Base-by-base conservation (phyloP, 2,329 filamentous ascomycete species). In the Hyphodiscus sp. region DNA sequence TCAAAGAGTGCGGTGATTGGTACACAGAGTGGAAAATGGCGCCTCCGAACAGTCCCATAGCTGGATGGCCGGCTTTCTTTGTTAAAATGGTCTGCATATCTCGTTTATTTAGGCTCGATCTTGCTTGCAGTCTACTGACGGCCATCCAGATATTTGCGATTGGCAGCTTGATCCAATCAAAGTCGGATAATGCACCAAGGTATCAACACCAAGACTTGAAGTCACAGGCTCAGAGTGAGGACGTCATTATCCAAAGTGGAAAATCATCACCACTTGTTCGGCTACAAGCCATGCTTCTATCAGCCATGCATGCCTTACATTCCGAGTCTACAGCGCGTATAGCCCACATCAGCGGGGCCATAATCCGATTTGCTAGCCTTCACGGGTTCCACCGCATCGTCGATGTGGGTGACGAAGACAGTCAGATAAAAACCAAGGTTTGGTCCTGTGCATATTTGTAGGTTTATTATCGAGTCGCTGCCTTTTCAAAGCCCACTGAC, bases 381-480 rank as follows among this genome's bases (percentile, higher is more conserved):
- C 53, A 58, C 49, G 50, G 50, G 7, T 56, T 55, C 41, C 56
- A 58, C 41, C 47, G 46, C 11, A 19, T 58, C 1, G 23, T 41
- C 9, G 45, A 58, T 45, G 3, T 47, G 15, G 45, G 47, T 3
- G 48, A 56, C 38, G 56, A 55, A 33, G 48, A 54, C 1, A 47
- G 29, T n/a, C 20, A 47, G 16, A 41, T 56, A 19, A 58, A 58
- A 29, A 56, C 52, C 33, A 50, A 51, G 33, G 49, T 47, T 38
- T 58, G 53, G 56, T 51, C 45, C 18, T 55, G 47, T 41, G 56
- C 56, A 18, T 58, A 58, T 29, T 49, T 54, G 53, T 58, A 26
- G 49, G 56, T 58, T 16, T n/a, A n/a, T n/a, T n/a, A n/a, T n/a
- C n/a, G n/a, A n/a, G n/a, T n/a, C n/a, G n/a, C n/a, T n/a, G n/a